A percentile compares a stretch with the other conserved stretches of the same genome.
These are phyloP conservation scores for Chenopodium quinoa DNA, from an alignment of 148 eudicot genomes.

Conservation along the genomic window DNA sequence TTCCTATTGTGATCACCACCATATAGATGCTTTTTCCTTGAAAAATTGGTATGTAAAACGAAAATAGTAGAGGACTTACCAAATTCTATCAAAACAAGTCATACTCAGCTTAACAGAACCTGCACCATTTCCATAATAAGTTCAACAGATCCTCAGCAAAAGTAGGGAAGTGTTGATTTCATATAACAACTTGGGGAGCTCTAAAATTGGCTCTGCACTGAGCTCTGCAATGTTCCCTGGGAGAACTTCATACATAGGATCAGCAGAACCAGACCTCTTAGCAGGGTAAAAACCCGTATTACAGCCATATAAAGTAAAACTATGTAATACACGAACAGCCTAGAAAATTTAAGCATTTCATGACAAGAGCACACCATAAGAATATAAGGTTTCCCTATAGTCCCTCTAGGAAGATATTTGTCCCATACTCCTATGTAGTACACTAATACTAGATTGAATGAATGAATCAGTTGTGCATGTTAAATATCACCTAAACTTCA, in stretches of 20 bases:
- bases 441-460: too few relatives aligned
- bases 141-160: not conserved
- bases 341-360: not conserved
- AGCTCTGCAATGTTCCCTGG: not conserved
- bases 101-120: constrained; percentile 7
- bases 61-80: not conserved
- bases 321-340: not conserved
- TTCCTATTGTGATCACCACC: not conserved
- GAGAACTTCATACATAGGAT: constrained; percentile 7
- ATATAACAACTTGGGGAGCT: not conserved
- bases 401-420: too few relatives aligned
- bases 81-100: constrained; percentile 2
- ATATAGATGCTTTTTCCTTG: not conserved
- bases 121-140: not conserved
- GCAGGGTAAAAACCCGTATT: not conserved
- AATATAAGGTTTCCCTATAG: not conserved
- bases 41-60: not conserved
- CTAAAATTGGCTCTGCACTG: not conserved
- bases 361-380: not conserved
- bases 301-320: constrained; percentile 2
- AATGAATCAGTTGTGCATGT: not conserved
- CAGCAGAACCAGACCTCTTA: not conserved
- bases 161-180: not conserved
- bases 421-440: too few relatives aligned
- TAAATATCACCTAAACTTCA: not conserved